Base-by-base conservation (phyloP, 2,329 filamentous ascomycete genomes). In the Verticillium klebahnii region DNA sequence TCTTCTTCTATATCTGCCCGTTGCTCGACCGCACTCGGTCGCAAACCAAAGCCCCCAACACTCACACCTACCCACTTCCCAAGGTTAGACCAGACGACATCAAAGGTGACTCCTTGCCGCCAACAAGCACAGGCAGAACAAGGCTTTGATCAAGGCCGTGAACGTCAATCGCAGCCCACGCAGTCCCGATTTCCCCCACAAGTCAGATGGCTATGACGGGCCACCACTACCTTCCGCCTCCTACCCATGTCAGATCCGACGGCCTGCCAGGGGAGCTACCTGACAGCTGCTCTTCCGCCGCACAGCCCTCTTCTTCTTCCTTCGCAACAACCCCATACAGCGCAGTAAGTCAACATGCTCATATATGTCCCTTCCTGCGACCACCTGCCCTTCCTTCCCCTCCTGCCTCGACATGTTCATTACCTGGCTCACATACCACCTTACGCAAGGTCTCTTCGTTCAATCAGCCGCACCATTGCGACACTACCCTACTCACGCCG, bases 401-500 rank as follows among this genome's bases (percentile, higher is more conserved):
- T 50, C 25, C 31, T 11, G 29, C 25, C n/a, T 50, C 19, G 25
- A 55, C 50, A 25, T 40, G 8, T 9, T 25, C n/a, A 9, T 25
- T 50, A 23, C n/a, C n/a, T 31, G 36, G 57, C 57, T 50, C 15
- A 58, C 17, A 31, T 37, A n/a, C 29, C 17, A n/a, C 29, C 17
- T 23, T 23, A 23, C 23, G 23, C n/a, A n/a, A 73, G 69, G 67
- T 69, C 32, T 69, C 71, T 8, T 67, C 74, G n/a, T 76, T 74
- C 67, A 69, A 62, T 63, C 67, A 73, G 17, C n/a, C 57, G 4
- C 63, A 59, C 8, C 60, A 73, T 64, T 78, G 75, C 71, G 80
- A 82, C 65, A 69, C 77, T 40, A 75, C 73, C 55, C 73, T 84
- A 61, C 71, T 82, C 57, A 83, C 82, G n/a, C 82, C 83, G 31